Base-by-base conservation (phyloP, 179 eudicot species). In the Drosera spatulata region DNA sequence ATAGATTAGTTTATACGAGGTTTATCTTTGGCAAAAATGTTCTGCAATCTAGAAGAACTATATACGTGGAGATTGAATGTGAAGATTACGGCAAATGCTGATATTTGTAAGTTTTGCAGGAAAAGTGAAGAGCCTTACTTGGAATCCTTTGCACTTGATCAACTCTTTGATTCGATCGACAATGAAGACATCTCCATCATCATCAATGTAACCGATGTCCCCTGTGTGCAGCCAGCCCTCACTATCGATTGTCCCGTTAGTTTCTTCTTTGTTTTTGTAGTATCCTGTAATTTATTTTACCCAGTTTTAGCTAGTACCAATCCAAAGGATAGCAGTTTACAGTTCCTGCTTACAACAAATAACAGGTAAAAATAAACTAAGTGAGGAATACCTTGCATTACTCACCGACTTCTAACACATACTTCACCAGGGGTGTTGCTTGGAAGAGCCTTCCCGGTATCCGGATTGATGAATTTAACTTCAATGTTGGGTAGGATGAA, bases 191-290 rank as follows among this genome's bases (percentile, higher is more conserved):
- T 90, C 86, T 5, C 96, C 99, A 65, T 94, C 99, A 70, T 94
- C 97, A 53, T 93, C 99, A 14, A 93, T 86, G 70, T 82, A 93
- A 8, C 97, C 97, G 49, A 93, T 72, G 50, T 93, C 97, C 22
- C 97, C 99, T 0, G 99, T 89, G 69, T 89, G 99, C 42, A 93
- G 97, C 97, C 99, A 93, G 2, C 99, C 97, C 4, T 84, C 58
- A 46, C 63, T 56, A 47, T 89, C 97, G 50, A 93, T 80, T 33
- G 95, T 85, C 55, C 79, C 83, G 13, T 65, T 64, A 2, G 99
- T 93, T 63, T 83, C 99, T 10, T 73, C 82, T 46, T 83, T 71
- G 60, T 93, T 93, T 67, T 77, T 87, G 61, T 84, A 93, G 68
- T 93, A 93, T 8, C 99, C 96, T 87, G 62, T 46, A 38, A 2